A percentile compares a stretch with the other conserved stretches of the same genome.
phyloP scores from a whole-genome alignment of 2,329 filamentous ascomycete species.

The Stachybotrys echinatus region DNA sequence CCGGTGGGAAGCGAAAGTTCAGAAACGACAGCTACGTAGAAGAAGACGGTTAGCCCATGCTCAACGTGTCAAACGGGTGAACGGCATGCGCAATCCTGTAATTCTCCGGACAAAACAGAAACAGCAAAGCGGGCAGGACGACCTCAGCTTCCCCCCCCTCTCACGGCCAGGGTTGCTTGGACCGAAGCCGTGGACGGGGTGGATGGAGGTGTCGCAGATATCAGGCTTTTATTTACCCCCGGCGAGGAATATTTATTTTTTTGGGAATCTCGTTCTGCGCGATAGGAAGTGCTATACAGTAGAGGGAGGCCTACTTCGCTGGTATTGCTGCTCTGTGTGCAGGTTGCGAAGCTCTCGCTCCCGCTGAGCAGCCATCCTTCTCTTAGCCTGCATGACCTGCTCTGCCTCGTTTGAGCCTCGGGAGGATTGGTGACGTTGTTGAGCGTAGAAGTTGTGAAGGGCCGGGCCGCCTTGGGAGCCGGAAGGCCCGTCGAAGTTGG shows the following conservation, averaged over 20 bases:
- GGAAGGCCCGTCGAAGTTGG: constrained; percentile 71
- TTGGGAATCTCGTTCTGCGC: constrained; percentile 26
- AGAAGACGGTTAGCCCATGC: constrained; percentile 29
- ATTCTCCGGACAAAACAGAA: constrained; percentile 12
- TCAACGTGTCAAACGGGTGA: constrained; percentile 12
- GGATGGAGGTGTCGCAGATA: not conserved
- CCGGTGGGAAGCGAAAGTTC: constrained; percentile 30
- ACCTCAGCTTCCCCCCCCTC: constrained; percentile 16
- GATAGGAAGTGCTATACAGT: constrained; percentile 58
- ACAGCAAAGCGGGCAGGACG: constrained; percentile 11
- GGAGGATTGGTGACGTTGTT: constrained; percentile 84
- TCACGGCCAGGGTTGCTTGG: constrained; percentile 16
- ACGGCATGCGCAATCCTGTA: not conserved
- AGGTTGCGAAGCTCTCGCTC: constrained; percentile 99
- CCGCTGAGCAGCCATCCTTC: constrained; percentile 97
- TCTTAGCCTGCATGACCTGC: constrained; percentile 98
- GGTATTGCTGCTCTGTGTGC: constrained; percentile 99
- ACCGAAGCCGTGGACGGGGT: not conserved
- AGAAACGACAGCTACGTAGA: constrained; percentile 45
- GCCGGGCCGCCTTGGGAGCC: constrained; percentile 64
- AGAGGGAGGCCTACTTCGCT: constrained; percentile 91
- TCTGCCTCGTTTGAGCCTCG: constrained; percentile 85
- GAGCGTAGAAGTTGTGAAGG: constrained; percentile 89
- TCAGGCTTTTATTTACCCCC: not conserved
- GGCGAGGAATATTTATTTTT: constrained; percentile 28